A percentile compares a stretch with the other conserved stretches of the same genome.
Conservation (phyloP, 306 rosid genomes). For the Nissolia schottii region DNA sequence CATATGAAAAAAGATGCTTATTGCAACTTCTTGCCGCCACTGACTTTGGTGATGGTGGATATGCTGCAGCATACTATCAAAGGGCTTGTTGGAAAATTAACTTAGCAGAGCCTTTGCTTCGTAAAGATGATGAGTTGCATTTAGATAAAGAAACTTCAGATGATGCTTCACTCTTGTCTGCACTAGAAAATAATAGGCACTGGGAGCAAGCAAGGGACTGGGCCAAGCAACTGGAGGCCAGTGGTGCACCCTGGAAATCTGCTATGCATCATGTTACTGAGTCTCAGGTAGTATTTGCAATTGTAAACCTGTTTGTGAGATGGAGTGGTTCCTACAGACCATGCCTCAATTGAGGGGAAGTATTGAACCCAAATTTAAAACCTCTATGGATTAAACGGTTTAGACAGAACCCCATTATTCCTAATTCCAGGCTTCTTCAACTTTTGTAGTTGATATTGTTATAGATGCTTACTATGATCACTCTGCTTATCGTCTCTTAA, state of each 20-base stretch:
- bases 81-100: slow-evolving; percentile 80
- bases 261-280: slow-evolving; percentile 84
- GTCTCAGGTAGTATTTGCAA: slow-evolving; percentile 65
- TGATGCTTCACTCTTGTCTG: slow-evolving; percentile 79
- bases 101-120: slow-evolving; percentile 84
- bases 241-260: slow-evolving; percentile 78
- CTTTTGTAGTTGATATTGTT: slow-evolving; percentile 9
- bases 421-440: slow-evolving; percentile 7
- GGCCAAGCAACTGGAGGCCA: slow-evolving; percentile 95
- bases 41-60: slow-evolving; percentile 94
- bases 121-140: slow-evolving; percentile 58
- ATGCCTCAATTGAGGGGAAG: not conserved
- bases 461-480: slow-evolving; percentile 3
- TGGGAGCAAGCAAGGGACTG: slow-evolving; percentile 99
- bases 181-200: slow-evolving; percentile 74
- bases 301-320: slow-evolving; percentile 31
- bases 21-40: slow-evolving; percentile 90
- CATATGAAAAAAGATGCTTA: slow-evolving; percentile 92
- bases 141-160: slow-evolving; percentile 75
- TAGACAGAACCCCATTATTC: not conserved
- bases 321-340: not conserved
- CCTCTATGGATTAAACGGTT: slow-evolving; percentile 7
- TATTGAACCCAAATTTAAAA: slow-evolving; percentile 12
- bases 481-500: slow-evolving; percentile 12
- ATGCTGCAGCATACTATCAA: slow-evolving; percentile 59